Evolutionary conservation across 345 rosid species (phyloP).

Genomic region (Capsella bursapastoris): DNA sequence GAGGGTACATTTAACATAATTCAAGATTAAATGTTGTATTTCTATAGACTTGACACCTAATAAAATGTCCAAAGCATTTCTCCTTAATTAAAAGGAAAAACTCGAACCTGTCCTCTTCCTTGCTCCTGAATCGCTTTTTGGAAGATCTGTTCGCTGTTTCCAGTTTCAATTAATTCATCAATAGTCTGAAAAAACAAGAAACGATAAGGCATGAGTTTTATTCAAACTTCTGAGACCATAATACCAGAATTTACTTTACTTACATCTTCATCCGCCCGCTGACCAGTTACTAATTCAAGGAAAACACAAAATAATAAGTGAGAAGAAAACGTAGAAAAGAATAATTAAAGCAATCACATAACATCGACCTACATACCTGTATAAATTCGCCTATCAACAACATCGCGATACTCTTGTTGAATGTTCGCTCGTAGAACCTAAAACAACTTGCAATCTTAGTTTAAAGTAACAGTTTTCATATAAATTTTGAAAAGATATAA

Average conservation of each 20-base stretch:
- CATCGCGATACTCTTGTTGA: conserved; percentile 89
- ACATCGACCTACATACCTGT: conserved; percentile 58
- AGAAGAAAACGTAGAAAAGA: background rate
- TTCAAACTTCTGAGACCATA: conserved; percentile 17
- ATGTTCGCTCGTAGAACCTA: conserved; percentile 85
- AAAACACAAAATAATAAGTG: conserved; percentile 9
- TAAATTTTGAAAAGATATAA: background rate
- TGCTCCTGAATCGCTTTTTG: conserved; percentile 90
- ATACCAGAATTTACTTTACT: conserved; percentile 14
- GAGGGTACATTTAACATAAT: background rate
- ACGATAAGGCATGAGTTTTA: background rate
- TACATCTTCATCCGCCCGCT: conserved; percentile 48
- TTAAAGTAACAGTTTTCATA: conserved; percentile 2
- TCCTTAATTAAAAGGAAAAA: background rate
- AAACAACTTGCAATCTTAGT: conserved; percentile 13
- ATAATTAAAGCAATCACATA: background rate
- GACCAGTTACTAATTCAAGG: conserved; percentile 44
- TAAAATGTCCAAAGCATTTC: background rate
- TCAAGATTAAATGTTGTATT: conserved; percentile 9
- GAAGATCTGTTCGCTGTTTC: conserved; percentile 92
- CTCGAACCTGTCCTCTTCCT: conserved; percentile 85
- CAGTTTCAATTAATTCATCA: conserved; percentile 87
- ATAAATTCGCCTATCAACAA: conserved; percentile 84
- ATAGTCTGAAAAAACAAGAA: conserved; percentile 58
- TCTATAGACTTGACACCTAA: background rate